Evolutionary conservation across 768 basidiomycete genomes (phyloP).

Genomic region (Pleurotus ostreatus): DNA sequence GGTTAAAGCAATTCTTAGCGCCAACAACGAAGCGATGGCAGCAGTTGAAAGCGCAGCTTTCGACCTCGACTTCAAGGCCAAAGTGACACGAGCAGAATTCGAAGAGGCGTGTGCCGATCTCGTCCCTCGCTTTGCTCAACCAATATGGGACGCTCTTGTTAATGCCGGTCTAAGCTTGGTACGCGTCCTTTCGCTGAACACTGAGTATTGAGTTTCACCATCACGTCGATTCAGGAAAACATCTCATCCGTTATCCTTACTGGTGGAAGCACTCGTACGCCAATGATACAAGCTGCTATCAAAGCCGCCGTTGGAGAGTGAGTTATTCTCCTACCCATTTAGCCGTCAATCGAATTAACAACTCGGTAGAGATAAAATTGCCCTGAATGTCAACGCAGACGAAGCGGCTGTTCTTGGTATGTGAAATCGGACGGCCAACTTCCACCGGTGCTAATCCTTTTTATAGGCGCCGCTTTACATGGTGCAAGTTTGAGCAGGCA

Average conservation of each 20-base stretch:
- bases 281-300: conserved; percentile 86
- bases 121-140: conserved; percentile 56
- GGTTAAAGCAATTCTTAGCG: conserved; percentile 89
- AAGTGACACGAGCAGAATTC: conserved; percentile 74
- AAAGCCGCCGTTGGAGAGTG: conserved; percentile 75
- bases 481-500: conserved; percentile 85
- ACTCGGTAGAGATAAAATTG: conserved; percentile 65
- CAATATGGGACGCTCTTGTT: conserved; percentile 69
- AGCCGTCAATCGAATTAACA: background rate
- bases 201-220: background rate
- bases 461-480: conserved; percentile 77
- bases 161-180: conserved; percentile 68
- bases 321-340: conserved; percentile 22
- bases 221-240: conserved; percentile 48
- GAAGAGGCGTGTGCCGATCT: conserved; percentile 72
- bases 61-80: conserved; percentile 86
- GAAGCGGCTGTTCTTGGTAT: conserved; percentile 89
- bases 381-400: conserved; percentile 94
- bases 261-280: conserved; percentile 86
- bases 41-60: conserved; percentile 85
- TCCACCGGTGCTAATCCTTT: background rate
- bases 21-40: conserved; percentile 77
- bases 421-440: background rate
- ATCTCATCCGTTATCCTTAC: conserved; percentile 89
- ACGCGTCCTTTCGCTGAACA: conserved; percentile 16